phyloP scores from a whole-genome alignment of 495 filamentous ascomycete genomes.

The Glonium stellatum region DNA sequence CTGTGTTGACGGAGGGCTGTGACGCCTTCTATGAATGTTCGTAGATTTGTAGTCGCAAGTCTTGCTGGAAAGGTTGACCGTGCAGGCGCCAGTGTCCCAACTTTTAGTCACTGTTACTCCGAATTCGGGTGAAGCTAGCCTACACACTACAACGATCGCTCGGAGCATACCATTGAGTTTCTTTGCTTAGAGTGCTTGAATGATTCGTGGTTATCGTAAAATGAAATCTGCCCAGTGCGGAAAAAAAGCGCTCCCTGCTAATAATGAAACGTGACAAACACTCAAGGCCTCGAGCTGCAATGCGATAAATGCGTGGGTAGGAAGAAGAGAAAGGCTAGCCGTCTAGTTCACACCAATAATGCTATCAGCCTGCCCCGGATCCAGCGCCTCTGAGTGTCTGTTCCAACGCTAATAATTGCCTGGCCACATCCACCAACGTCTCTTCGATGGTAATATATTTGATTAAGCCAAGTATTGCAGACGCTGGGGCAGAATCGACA shows the following conservation, averaged over 20 bases:
- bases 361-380: conserved; percentile 19
- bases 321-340: neutral
- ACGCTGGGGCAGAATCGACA: conserved; percentile 18
- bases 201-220: neutral
- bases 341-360: neutral
- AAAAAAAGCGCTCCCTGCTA: no score
- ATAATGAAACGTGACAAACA: no score
- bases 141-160: neutral
- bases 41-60: neutral
- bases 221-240: no score
- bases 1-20: no score
- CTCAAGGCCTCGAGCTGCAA: no score
- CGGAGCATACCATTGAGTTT: neutral
- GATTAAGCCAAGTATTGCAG: conserved; percentile 13
- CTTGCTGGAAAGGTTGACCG: neutral
- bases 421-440: conserved; percentile 15
- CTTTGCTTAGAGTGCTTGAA: neutral
- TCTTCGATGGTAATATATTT: conserved; percentile 23
- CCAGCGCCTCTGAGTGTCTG: conserved; percentile 5
- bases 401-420: conserved; percentile 24
- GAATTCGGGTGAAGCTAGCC: neutral
- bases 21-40: no score
- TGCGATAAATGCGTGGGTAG: neutral
- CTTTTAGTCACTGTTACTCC: neutral
- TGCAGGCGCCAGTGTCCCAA: neutral